Evolutionary conservation across 345 rosid species (phyloP), one percentile per base, ranked within the genome.

Genomic region (Noccaea bulbosa): DNA sequence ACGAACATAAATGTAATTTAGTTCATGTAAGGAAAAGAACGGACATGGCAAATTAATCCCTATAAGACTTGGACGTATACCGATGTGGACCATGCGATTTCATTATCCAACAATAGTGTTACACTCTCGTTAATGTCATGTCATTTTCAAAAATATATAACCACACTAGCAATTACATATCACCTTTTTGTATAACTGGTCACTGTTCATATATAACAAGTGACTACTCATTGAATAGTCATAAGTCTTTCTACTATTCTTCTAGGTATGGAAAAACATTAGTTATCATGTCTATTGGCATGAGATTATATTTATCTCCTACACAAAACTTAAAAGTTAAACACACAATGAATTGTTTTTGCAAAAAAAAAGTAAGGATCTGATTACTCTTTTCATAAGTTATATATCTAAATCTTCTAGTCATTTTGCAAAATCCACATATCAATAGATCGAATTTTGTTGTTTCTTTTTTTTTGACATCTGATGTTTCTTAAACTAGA

Each of bases 1-100:
- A 32, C 15, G 47, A 46, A 45, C 41, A 45, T 22, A 38, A 65
- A 53, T 37, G 47, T 45, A 63, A 54, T 33, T 0, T 17, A 16
- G 14, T 35, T 27, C 30, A 67, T 34, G 8, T 5, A 32, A 34
- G 69, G 62, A 54, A 44, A 30, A 41, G 30, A 43, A 52, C 7
- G 62, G 11, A 62, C 22, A 65, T 56, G 66, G 34, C 37, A 47
- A 65, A 47, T 4, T 38, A 49, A 12, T 47, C 24, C 9, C 51
- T 24, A 16, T 24, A 48, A 20, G 61, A 57, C 38, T 73, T 65
- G 59, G 67, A 65, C 67, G 60, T 48, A 57, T 65, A 65, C 46
- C 60, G n/a, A 66, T 58, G 77, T 66, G 54, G 72, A 59, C 78
- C 72, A 59, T 49, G 48, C 54, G 3, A 34, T 57, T 73, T 39